phyloP scores from a whole-genome alignment of 768 basidiomycete species.

The Calocybe gangraenosa region DNA sequence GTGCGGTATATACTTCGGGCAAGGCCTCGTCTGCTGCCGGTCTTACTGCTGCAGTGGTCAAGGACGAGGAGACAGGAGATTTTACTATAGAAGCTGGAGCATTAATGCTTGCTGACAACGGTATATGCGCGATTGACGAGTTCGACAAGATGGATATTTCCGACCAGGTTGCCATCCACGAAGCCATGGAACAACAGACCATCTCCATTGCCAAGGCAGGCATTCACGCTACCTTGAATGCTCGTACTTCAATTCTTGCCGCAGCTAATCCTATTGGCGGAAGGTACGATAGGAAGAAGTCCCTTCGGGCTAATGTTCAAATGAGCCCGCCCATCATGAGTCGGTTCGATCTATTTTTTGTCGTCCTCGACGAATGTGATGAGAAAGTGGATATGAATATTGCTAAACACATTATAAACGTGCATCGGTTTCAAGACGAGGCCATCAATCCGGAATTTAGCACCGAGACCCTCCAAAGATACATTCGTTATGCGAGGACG shows the following conservation, averaged over 20 bases:
- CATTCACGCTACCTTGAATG: constrained; percentile 97
- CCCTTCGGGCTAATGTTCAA: constrained; percentile 85
- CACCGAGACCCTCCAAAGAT: constrained; percentile 93
- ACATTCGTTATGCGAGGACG: constrained; percentile 95
- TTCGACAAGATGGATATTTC: constrained; percentile 99
- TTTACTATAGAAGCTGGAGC: constrained; percentile 99
- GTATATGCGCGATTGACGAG: constrained; percentile 99
- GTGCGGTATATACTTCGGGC: constrained; percentile 98
- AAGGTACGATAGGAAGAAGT: constrained; percentile 92
- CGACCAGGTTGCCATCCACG: constrained; percentile 98
- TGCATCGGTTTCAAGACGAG: constrained; percentile 91
- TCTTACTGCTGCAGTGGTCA: constrained; percentile 97
- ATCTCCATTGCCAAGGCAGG: constrained; percentile 99
- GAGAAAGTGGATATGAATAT: constrained; percentile 90
- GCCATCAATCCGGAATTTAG: constrained; percentile 97
- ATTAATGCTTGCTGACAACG: constrained; percentile 98
- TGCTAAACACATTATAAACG: constrained; percentile 95
- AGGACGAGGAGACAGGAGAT: constrained; percentile 97
- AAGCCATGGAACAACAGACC: constrained; percentile 99
- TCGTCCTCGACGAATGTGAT: constrained; percentile 96
- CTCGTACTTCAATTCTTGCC: constrained; percentile 94
- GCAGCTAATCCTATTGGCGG: constrained; percentile 98
- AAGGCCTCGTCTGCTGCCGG: constrained; percentile 99
- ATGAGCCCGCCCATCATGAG: constrained; percentile 99
- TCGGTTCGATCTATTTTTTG: constrained; percentile 96